Evolutionary conservation across 176 grass and related monocot genomes (phyloP).

Genomic region (Bonia amplexicaulis): DNA sequence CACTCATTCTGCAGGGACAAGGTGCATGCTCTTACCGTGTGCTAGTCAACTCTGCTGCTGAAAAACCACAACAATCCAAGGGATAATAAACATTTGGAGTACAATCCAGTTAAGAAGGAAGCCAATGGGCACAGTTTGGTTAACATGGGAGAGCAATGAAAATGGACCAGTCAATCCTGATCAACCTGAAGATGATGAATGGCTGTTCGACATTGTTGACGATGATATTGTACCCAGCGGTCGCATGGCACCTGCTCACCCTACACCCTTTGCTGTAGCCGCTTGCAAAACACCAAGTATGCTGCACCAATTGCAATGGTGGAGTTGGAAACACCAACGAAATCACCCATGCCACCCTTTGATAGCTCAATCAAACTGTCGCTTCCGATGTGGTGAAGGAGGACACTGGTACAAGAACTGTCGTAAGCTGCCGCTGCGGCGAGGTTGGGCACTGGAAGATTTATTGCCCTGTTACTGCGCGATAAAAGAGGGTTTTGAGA

Average conservation of each 20-base stretch:
- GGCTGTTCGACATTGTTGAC: conserved; percentile 9
- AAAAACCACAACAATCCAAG: background rate
- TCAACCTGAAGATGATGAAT: background rate
- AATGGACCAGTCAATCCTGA: background rate
- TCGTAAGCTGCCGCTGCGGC: background rate
- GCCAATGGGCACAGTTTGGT: background rate
- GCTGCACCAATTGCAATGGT: background rate
- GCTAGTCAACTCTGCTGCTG: background rate
- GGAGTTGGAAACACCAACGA: background rate
- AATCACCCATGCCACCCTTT: background rate
- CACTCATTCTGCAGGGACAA: conserved; percentile 42
- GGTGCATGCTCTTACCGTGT: conserved; percentile 37
- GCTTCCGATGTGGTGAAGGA: conserved; percentile 13
- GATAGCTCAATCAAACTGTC: background rate
- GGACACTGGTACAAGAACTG: conserved; percentile 21
- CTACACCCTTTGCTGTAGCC: background rate
- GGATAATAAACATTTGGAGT: background rate
- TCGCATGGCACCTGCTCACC: background rate
- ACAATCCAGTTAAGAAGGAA: background rate
- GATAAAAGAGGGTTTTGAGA: background rate
- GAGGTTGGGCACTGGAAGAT: background rate
- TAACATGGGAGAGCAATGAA: background rate
- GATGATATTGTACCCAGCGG: background rate
- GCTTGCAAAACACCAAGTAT: background rate
- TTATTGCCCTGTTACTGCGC: background rate